These are phyloP conservation scores for Diaporthe velutina DNA, from an alignment of 2,329 filamentous ascomycete species.

Conservation along the genomic window DNA sequence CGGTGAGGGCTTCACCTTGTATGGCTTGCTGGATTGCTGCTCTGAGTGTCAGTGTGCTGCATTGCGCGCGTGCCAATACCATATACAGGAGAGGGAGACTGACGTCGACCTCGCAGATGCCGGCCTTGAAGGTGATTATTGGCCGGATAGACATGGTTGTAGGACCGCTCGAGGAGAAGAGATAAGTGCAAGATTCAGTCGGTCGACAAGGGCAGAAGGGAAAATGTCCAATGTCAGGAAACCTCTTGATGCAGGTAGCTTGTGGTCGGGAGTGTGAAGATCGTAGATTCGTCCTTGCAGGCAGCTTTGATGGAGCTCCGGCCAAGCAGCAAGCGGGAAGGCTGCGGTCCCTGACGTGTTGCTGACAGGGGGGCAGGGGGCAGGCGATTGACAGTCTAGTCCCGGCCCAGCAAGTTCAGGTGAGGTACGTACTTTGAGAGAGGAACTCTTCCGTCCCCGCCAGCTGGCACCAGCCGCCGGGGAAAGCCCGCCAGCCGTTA, in stretches of 20 bases:
- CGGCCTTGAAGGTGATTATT: conserved; percentile 96
- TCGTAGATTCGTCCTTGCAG: conserved; percentile 14
- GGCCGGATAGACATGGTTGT: conserved; percentile 83
- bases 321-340: conserved; percentile 35
- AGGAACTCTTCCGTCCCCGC: background rate
- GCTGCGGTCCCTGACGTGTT: conserved; percentile 41
- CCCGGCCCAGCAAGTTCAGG: background rate
- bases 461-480: conserved; percentile 4
- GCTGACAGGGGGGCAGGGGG: conserved; percentile 33
- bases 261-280: background rate
- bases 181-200: background rate
- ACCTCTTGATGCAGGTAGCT: background rate
- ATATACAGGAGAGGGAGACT: conserved; percentile 51
- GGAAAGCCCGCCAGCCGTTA: background rate
- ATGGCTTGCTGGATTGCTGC: conserved; percentile 68
- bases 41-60: conserved; percentile 41
- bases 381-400: background rate
- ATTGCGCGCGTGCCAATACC: conserved; percentile 16
- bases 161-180: background rate
- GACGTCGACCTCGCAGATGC: conserved; percentile 88
- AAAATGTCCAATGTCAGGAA: background rate
- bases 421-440: background rate
- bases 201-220: conserved; percentile 15
- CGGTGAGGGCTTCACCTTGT: conserved; percentile 79
- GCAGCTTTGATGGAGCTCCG: conserved; percentile 34